Base-by-base conservation (phyloP, 164 flowering plant species). In the Aristolochia fimbriata region DNA sequence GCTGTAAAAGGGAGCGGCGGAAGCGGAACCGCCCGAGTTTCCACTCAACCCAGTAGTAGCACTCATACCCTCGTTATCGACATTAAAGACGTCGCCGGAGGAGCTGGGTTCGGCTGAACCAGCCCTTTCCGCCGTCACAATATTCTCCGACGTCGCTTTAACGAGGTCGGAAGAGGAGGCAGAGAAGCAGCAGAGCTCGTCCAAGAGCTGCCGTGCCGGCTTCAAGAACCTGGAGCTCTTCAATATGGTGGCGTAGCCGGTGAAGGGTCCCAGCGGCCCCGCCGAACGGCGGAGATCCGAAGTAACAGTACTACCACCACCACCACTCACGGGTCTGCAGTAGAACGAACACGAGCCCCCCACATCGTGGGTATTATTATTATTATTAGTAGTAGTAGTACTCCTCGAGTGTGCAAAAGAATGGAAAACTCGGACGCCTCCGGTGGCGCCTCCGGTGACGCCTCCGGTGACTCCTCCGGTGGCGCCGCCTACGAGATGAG, bases 251-350 rank as follows among this genome's bases (percentile, higher is more conserved):
- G 95, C 84, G 59, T 91, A 91, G 0, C 98, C 98, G 30, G 95
- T 91, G 66, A 91, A 91, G 6, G 98, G 98, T 53, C 98, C 98
- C 22, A 91, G 86, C 13, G 98, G 98, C 16, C 94, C 96, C 0
- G 69, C 66, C 31, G 37, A 60, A 9, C 78, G 67, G 23, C 72
- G 75, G 30, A 68, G 59, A 60, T 61, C 70, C 48, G 47, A 45
- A 10, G 43, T 3, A 37, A 10, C 4, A 10, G 83, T 69, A 46
- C 70, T 51, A 17, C 77, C 75, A 20, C 57, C 66, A 21, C 50
- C 31, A 15, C 58, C 47, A 43, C 37, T 46, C 1, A 69, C 33
- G 17, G 74, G 63, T 27, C 62, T 78, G 6, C 60, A 22, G 24
- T 51, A 24, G 9, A 70, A 51, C 48, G n/a, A n/a, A n/a, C n/a